Evolutionary conservation across 1,284 basidiomycete species (phyloP), one percentile per base, ranked within the genome.

Genomic region (Cryptococcus depauperatus): DNA sequence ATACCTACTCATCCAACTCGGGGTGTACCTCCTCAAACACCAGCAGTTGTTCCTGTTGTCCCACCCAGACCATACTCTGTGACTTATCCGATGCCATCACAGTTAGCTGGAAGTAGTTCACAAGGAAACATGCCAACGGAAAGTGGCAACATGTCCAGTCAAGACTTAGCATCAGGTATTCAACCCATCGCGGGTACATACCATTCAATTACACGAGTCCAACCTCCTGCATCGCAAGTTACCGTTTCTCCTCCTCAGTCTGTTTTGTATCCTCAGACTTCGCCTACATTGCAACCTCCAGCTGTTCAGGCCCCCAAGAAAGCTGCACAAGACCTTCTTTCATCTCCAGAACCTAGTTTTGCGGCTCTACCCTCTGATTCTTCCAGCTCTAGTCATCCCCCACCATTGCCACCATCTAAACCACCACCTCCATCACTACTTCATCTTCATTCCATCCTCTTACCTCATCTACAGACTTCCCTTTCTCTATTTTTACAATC

Each of bases 331-430:
- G 55, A 64, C 50, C 53, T 65, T 21, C 47, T 62, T 10, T 62
- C 60, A 2, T 65, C 66, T 0, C 58, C 59, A 7, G 57, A 62
- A 43, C 39, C 46, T 43, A 37, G 51, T 35, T 50, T 70, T 62
- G 50, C 61, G 65, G 30, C 64, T 71, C 51, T 62, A 51, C 44
- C 48, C 26, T 22, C 23, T 18, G 29, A 38, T 33, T 37, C 55
- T 3, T 16, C 52, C 16, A 30, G 56, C 33, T 40, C 55, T 23
- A 22, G 16, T 43, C 62, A 70, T 19, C 77, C 78, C 29, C 85
- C 86, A 35, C 86, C 86, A 16, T 78, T 85, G 32, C 91, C 93
- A 13, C 87, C 86, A 0, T 57, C 59, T 32, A 95, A 84, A 75
- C 95, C 81, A 2, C 71, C 73, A 7, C 76, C 77, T 29, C 77